Evolutionary conservation across 2,329 filamentous ascomycete genomes (phyloP).

Genomic region (Ceratocystis eucalypticola): DNA sequence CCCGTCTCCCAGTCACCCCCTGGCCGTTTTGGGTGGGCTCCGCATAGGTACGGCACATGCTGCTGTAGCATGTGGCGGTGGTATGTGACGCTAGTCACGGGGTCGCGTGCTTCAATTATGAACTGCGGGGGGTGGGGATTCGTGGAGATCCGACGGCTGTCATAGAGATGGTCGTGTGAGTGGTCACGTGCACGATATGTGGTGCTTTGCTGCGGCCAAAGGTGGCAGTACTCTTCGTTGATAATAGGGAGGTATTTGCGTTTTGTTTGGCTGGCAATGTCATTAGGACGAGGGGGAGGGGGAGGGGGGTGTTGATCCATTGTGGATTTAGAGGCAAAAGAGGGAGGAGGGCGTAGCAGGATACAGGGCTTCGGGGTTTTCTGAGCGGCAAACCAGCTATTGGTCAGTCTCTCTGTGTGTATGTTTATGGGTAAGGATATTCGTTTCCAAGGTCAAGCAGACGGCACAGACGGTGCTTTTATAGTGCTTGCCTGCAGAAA

Average conservation of each 20-base stretch:
- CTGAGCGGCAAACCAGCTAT: no score
- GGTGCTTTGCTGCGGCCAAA: slow-evolving; percentile 46
- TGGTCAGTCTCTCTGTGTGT: no score
- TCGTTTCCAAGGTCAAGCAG: no score
- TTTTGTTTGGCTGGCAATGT: slow-evolving; percentile 14
- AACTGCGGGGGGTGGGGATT: slow-evolving; percentile 31
- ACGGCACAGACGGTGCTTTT: no score
- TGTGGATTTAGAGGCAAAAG: background rate
- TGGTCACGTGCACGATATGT: slow-evolving; percentile 40
- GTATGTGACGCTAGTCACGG: slow-evolving; percentile 45
- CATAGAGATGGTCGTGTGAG: slow-evolving; percentile 34
- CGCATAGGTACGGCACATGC: slow-evolving; percentile 53
- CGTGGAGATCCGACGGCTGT: slow-evolving; percentile 27
- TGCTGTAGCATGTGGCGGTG: slow-evolving; percentile 36
- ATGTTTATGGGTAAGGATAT: no score
- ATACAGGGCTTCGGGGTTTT: no score
- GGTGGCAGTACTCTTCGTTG: slow-evolving; percentile 39
- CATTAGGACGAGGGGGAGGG: slow-evolving; percentile 13
- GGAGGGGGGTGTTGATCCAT: slow-evolving; percentile 16
- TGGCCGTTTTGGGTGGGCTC: slow-evolving; percentile 61
- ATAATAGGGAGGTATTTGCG: slow-evolving; percentile 51
- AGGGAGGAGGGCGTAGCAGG: background rate
- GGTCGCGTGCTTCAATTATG: slow-evolving; percentile 42
- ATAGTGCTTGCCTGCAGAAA: no score
- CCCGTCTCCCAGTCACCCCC: slow-evolving; percentile 70